phyloP scores from a whole-genome alignment of 257 asterid genomes.

The Parsonsia alboflavescens region DNA sequence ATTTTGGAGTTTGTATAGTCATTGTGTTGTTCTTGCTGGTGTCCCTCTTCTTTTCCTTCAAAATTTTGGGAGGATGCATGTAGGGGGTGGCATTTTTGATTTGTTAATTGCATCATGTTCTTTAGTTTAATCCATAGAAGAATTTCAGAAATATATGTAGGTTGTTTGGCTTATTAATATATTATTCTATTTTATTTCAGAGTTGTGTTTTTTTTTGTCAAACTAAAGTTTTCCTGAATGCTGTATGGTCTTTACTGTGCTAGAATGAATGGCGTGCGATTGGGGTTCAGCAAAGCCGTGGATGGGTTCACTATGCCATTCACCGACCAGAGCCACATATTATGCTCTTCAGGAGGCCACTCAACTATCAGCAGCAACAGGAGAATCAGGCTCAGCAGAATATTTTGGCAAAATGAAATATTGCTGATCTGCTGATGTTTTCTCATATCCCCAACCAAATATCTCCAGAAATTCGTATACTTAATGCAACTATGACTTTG shows the following conservation, averaged over 20 bases:
- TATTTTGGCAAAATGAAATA: constrained; percentile 39
- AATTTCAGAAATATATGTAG: background rate
- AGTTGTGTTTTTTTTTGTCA: background rate
- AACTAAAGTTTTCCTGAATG: background rate
- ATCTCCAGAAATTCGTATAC: constrained; percentile 4
- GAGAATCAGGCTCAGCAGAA: constrained; percentile 45
- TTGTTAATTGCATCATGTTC: background rate
- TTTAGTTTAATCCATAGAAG: background rate
- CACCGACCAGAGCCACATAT: constrained; percentile 99
- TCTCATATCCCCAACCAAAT: background rate
- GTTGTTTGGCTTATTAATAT: background rate
- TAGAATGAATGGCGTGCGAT: constrained; percentile 92
- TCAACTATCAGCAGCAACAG: constrained; percentile 88
- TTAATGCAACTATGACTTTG: background rate
- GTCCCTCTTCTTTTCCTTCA: no score
- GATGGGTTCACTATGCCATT: constrained; percentile 94
- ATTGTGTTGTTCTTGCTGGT: background rate
- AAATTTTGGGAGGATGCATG: no score
- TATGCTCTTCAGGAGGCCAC: constrained; percentile 94
- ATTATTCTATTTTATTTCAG: background rate
- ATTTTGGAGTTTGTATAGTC: background rate
- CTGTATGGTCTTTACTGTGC: background rate
- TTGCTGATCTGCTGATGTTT: constrained; percentile 1
- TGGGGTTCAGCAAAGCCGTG: constrained; percentile 97
- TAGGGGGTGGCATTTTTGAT: no score